Evolutionary conservation across 495 filamentous ascomycete species (phyloP).

Genomic region (Echria macrotheca): DNA sequence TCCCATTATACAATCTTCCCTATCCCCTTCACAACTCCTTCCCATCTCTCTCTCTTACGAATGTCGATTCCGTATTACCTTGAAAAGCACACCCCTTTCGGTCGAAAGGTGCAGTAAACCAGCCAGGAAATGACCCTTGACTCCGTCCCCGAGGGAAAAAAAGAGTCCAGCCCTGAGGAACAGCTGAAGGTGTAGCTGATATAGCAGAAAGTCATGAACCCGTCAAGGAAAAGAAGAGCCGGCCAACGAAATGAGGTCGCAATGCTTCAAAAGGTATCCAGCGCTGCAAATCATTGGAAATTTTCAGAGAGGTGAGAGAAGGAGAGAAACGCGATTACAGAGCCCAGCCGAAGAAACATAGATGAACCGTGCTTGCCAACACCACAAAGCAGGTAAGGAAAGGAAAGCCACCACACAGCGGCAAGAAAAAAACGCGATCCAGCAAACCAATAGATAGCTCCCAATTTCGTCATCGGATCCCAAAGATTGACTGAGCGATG

Average conservation of each 20-base stretch:
- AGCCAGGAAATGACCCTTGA: conserved; percentile 3
- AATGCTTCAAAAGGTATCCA: conserved; percentile 27
- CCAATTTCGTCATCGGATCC: conserved; percentile 18
- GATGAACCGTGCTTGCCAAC: conserved; percentile 18
- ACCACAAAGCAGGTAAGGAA: conserved; percentile 18
- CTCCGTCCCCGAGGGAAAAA: not conserved
- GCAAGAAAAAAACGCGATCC: conserved; percentile 17
- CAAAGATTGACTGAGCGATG: conserved; percentile 19
- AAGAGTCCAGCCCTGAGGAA: too few species aligned
- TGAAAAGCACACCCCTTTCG: too few species aligned
- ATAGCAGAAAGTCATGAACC: conserved; percentile 20
- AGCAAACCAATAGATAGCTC: conserved; percentile 18
- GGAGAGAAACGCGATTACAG: conserved; percentile 25
- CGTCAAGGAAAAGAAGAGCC: conserved; percentile 15
- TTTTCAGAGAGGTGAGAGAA: conserved; percentile 20
- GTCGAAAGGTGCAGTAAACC: too few species aligned
- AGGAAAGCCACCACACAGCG: conserved; percentile 8
- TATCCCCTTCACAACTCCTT: too few species aligned
- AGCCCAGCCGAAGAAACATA: conserved; percentile 11
- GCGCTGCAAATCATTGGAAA: conserved; percentile 28
- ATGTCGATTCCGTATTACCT: too few species aligned
- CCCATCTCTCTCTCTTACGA: too few species aligned
- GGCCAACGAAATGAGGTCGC: conserved; percentile 13
- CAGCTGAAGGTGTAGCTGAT: too few species aligned
- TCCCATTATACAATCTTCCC: too few species aligned